Evolutionary conservation across 495 filamentous ascomycete genomes (phyloP).

Genomic region (Podospora conica): DNA sequence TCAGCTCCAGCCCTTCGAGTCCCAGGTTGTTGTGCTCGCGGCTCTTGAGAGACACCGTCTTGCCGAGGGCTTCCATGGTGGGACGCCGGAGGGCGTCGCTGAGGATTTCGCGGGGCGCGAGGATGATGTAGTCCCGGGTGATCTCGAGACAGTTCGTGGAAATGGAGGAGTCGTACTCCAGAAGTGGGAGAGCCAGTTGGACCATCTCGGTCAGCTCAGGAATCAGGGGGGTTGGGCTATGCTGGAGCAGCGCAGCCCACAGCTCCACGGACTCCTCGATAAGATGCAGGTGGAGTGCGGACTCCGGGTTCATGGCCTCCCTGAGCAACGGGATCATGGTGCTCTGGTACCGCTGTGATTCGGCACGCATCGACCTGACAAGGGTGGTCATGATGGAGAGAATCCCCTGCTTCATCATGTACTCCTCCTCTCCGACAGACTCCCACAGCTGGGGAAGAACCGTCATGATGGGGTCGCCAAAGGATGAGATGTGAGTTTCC

Average conservation of each 20-base stretch:
- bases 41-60: conserved; percentile 53
- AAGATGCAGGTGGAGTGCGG: conserved; percentile 73
- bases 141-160: conserved; percentile 55
- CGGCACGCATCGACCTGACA: conserved; percentile 67
- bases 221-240: conserved; percentile 60
- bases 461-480: conserved; percentile 71
- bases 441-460: conserved; percentile 83
- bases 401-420: conserved; percentile 83
- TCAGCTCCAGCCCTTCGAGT: conserved; percentile 59
- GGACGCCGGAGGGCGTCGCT: conserved; percentile 52
- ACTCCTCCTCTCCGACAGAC: conserved; percentile 67
- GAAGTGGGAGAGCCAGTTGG: conserved; percentile 60
- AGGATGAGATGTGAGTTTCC: conserved; percentile 65
- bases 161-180: conserved; percentile 54
- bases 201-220: conserved; percentile 61
- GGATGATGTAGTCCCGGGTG: conserved; percentile 67
- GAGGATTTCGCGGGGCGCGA: conserved; percentile 72
- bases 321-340: conserved; percentile 73
- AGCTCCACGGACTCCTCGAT: conserved; percentile 89
- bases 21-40: conserved; percentile 61
- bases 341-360: conserved; percentile 63
- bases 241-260: conserved; percentile 69
- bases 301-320: conserved; percentile 71
- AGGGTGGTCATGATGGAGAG: conserved; percentile 75
- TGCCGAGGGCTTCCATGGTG: conserved; percentile 52